These are phyloP conservation scores for Acacia concinna DNA, from an alignment of 331 rosid species.

Conservation along the genomic window DNA sequence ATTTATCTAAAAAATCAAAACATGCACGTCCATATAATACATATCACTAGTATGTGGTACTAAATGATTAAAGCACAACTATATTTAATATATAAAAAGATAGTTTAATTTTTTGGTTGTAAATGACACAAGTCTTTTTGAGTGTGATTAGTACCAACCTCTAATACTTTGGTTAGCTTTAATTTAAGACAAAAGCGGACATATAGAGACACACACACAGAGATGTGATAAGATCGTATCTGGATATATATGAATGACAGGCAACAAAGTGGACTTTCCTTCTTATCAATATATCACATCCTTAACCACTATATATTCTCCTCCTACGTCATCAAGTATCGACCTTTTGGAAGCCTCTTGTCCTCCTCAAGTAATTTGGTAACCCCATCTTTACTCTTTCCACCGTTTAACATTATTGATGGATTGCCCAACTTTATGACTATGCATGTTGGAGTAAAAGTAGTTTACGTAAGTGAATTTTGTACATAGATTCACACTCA, in stretches of 20 bases:
- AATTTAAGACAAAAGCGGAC: not conserved
- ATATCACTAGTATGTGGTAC: too few species aligned
- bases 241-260: slow-evolving; percentile 30
- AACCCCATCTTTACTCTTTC: not conserved
- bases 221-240: not conserved
- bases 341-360: slow-evolving; percentile 20
- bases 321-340: not conserved
- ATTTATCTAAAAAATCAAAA: too few species aligned
- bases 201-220: not conserved
- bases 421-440: not conserved
- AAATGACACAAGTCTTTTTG: not conserved
- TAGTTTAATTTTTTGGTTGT: too few species aligned
- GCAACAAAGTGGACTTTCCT: slow-evolving; percentile 3
- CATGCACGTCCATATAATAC: too few species aligned
- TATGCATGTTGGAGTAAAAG: not conserved
- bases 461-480: not conserved
- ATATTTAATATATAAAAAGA: too few species aligned
- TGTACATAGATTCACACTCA: not conserved
- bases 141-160: not conserved
- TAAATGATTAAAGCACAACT: too few species aligned
- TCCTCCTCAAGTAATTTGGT: not conserved
- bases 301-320: not conserved
- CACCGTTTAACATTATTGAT: not conserved
- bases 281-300: not conserved
- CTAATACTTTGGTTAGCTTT: not conserved